Percentiles rank a stretch among this genome's conserved stretches.
Evolutionary conservation across 2,329 filamentous ascomycete genomes (phyloP).

Genomic region (Apiospora malaysiana): DNA sequence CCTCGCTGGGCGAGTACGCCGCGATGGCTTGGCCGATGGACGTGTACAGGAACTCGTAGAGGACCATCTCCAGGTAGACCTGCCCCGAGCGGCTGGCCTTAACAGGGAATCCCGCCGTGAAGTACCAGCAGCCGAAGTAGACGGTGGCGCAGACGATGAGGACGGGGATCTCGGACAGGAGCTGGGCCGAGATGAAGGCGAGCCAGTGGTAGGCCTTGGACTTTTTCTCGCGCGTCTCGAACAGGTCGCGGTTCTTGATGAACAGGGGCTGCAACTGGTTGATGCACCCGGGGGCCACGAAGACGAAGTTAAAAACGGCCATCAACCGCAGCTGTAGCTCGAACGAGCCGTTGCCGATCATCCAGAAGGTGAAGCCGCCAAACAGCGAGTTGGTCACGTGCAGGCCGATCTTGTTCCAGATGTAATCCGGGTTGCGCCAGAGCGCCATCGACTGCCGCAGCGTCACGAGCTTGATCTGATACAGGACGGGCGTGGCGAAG

Average conservation of each 20-base stretch:
- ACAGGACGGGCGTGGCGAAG: slow-evolving; percentile 68
- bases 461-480: slow-evolving; percentile 70
- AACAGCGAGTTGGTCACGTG: slow-evolving; percentile 75
- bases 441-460: slow-evolving; percentile 74
- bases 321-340: slow-evolving; percentile 83
- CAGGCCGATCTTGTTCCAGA: slow-evolving; percentile 78
- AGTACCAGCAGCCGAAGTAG: slow-evolving; percentile 72
- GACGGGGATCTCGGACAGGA: slow-evolving; percentile 76
- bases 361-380: slow-evolving; percentile 80
- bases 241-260: slow-evolving; percentile 73
- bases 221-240: slow-evolving; percentile 75
- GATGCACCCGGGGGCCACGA: slow-evolving; percentile 73
- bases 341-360: slow-evolving; percentile 66
- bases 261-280: slow-evolving; percentile 79
- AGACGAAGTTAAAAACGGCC: slow-evolving; percentile 68
- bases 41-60: slow-evolving; percentile 78
- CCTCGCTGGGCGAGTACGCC: slow-evolving; percentile 71
- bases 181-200: slow-evolving; percentile 75
- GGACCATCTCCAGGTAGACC: slow-evolving; percentile 47
- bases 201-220: slow-evolving; percentile 79
- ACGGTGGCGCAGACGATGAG: slow-evolving; percentile 68
- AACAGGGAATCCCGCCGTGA: slow-evolving; percentile 42
- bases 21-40: slow-evolving; percentile 86
- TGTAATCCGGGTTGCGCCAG: slow-evolving; percentile 78
- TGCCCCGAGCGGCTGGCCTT: slow-evolving; percentile 41